phyloP scores from a whole-genome alignment of 2,329 filamentous ascomycete species.

The Nemania serpens region DNA sequence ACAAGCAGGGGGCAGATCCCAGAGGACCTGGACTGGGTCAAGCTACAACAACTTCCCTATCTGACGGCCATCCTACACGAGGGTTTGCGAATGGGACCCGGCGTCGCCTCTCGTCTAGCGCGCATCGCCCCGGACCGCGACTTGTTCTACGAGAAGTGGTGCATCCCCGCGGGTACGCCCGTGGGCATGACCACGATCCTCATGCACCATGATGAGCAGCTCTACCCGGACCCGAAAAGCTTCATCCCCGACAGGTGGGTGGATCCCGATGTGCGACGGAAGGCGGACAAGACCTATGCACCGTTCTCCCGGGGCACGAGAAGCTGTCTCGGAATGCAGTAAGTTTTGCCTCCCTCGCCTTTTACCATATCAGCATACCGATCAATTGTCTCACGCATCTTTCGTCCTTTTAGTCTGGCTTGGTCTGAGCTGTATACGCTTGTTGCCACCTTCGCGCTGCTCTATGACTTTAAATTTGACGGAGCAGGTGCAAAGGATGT shows the following conservation, averaged over 20 bases:
- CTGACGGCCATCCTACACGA: not conserved
- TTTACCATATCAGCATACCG: not conserved
- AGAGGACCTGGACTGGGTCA: not conserved
- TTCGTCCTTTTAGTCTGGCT: not conserved
- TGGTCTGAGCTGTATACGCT: constrained; percentile 3
- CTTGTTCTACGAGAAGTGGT: not conserved
- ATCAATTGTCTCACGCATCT: not conserved
- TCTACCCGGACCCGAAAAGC: constrained; percentile 4
- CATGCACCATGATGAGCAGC: constrained; percentile 9
- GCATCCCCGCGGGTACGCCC: constrained; percentile 14
- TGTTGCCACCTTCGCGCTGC: not conserved
- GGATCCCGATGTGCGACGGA: not conserved
- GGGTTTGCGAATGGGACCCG: constrained; percentile 7
- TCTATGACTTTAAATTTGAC: not conserved
- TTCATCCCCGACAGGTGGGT: constrained; percentile 14
- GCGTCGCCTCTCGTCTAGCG: not conserved
- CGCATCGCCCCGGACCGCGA: constrained; percentile 10
- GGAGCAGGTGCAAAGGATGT: not conserved
- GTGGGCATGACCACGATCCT: constrained; percentile 16
- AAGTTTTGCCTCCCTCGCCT: not conserved
- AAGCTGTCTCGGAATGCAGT: constrained; percentile 14
- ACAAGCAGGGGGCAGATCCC: not conserved
- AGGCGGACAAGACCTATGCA: constrained; percentile 3
- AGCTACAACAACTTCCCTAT: not conserved
- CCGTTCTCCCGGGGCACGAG: constrained; percentile 4